Evolutionary conservation across 352 stramenopile species (phyloP).

Genomic region (Pythium rhizo-oryzae): DNA sequence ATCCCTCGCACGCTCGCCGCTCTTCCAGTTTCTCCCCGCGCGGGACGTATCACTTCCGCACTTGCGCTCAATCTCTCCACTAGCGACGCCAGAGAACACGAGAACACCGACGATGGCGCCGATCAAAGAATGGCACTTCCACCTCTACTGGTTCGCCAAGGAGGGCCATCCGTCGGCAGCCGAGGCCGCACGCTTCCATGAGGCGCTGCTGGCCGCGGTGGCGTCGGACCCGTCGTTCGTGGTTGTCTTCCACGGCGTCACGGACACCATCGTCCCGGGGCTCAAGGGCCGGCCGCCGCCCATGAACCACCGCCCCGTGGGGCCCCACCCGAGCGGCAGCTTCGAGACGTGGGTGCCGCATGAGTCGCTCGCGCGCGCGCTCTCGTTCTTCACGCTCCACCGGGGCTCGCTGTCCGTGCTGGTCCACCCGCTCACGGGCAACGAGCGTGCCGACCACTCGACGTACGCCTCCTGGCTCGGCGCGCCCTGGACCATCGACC

Average conservation of each 20-base stretch:
- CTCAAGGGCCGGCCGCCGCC: conserved; percentile 35
- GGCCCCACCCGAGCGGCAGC: conserved; percentile 61
- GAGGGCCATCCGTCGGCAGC: conserved; percentile 39
- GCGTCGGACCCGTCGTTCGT: conserved; percentile 52
- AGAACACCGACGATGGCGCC: conserved; percentile 1
- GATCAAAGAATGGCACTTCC: conserved; percentile 81
- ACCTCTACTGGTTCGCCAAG: conserved; percentile 64
- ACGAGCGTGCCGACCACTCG: conserved; percentile 61
- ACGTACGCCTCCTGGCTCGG: conserved; percentile 59
- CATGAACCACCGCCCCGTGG: conserved; percentile 61
- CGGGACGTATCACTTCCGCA: no score
- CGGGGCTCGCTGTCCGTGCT: conserved; percentile 61
- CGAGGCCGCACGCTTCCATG: conserved; percentile 47
- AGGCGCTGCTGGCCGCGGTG: conserved; percentile 50
- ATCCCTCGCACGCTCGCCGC: no score
- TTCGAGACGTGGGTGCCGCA: conserved; percentile 73
- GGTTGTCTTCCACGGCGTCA: conserved; percentile 58
- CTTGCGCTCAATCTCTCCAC: neutral
- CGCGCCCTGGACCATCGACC: conserved; percentile 43
- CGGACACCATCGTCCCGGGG: conserved; percentile 37
- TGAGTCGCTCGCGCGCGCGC: conserved; percentile 57
- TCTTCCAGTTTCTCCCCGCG: no score
- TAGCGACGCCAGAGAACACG: neutral
- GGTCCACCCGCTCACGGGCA: conserved; percentile 65
- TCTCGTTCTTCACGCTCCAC: conserved; percentile 72